These are phyloP conservation scores for Phaseolus coccineus DNA, from an alignment of 331 rosid species.

Conservation along the genomic window DNA sequence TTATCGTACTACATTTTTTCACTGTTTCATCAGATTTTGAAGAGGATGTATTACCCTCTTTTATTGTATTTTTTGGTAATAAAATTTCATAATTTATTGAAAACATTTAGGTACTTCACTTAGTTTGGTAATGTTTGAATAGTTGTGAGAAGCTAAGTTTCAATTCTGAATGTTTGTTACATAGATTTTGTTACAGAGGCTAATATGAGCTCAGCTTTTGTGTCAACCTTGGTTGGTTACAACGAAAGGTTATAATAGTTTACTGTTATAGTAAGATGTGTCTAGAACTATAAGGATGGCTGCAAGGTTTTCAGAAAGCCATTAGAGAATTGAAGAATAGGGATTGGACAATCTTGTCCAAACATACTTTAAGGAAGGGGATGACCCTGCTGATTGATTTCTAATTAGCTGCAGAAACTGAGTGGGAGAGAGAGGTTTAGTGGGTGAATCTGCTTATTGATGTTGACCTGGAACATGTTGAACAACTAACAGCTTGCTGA, in stretches of 20 bases:
- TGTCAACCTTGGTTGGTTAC: not conserved
- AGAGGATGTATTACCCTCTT: constrained; percentile 3
- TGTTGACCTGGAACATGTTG: not conserved
- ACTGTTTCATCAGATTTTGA: not conserved
- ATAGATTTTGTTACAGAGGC: not conserved
- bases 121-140: constrained; percentile 18
- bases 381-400: no score
- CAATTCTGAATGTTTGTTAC: not conserved
- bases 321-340: no score
- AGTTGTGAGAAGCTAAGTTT: not conserved
- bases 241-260: not conserved
- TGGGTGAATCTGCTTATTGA: not conserved
- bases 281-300: not conserved
- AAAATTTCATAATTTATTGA: constrained; percentile 1
- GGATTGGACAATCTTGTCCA: no score
- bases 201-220: not conserved
- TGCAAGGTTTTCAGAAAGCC: no score
- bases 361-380: no score
- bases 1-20: no score
- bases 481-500: not conserved
- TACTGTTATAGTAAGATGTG: not conserved
- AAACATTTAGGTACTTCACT: not conserved
- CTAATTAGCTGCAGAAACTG: not conserved
- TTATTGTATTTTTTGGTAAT: not conserved
- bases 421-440: not conserved